These are phyloP conservation scores for Zhuliangozyma blackwelliae DNA, from an alignment of 1,139 yeast species.

Conservation along the genomic window DNA sequence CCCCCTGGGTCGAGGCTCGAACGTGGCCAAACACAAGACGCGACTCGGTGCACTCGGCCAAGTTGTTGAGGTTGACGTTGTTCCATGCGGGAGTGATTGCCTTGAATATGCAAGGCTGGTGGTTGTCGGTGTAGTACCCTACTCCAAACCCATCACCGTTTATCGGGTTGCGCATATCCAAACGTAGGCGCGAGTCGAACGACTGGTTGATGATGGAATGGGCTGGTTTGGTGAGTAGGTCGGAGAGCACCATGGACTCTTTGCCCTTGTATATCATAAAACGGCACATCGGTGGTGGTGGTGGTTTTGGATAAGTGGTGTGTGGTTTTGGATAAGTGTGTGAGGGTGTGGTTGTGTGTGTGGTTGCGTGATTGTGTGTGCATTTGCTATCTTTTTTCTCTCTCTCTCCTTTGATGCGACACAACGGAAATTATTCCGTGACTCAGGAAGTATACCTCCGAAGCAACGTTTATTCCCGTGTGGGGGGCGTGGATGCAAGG, in stretches of 20 bases:
- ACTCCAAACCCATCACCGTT: conserved; percentile 99
- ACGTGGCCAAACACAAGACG: conserved; percentile 90
- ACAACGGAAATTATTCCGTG: too few species aligned
- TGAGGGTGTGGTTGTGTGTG: too few species aligned
- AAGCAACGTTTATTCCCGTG: too few species aligned
- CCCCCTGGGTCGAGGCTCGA: conserved; percentile 94
- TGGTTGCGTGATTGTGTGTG: too few species aligned
- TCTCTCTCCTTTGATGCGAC: too few species aligned
- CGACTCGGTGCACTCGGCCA: conserved; percentile 84
- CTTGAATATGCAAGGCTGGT: conserved; percentile 55
- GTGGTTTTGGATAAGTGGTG: too few species aligned
- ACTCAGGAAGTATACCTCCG: too few species aligned
- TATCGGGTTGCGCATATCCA: conserved; percentile 86
- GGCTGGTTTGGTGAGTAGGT: conserved; percentile 88
- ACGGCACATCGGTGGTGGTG: conserved; percentile 32
- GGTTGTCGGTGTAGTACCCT: conserved; percentile 76
- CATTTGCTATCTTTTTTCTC: too few species aligned
- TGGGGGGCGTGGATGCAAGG: too few species aligned
- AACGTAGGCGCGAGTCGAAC: conserved; percentile 80
- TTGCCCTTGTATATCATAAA: conserved; percentile 49
- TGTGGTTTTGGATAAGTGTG: too few species aligned
- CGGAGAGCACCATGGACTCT: conserved; percentile 82
- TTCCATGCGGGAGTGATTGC: conserved; percentile 99
- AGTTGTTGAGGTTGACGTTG: conserved; percentile 78
- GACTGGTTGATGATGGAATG: conserved; percentile 96